Evolutionary conservation across 805 yeast genomes (phyloP).

Genomic region (Naumovozyma castellii): DNA sequence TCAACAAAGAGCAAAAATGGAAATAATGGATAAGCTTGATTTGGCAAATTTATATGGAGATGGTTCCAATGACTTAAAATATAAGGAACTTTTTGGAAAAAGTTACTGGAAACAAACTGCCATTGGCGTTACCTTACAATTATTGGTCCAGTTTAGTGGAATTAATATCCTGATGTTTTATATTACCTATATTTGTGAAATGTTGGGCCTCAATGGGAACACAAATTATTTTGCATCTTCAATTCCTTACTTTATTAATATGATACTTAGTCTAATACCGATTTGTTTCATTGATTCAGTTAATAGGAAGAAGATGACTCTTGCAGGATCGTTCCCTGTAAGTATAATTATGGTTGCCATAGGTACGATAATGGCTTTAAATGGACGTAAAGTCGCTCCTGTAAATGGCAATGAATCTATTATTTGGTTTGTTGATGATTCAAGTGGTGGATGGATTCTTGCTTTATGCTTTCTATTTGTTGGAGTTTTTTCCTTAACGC

Average conservation of each 20-base stretch:
- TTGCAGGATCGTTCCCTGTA: slow-evolving; percentile 35
- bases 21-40: slow-evolving; percentile 11
- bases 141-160: slow-evolving; percentile 38
- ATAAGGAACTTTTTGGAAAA: slow-evolving; percentile 28
- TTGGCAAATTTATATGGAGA: slow-evolving; percentile 10
- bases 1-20: neutral
- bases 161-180: slow-evolving; percentile 37
- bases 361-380: slow-evolving; percentile 30
- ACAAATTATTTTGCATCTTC: slow-evolving; percentile 30
- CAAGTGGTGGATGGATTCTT: slow-evolving; percentile 36
- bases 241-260: slow-evolving; percentile 34
- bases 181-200: slow-evolving; percentile 38
- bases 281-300: slow-evolving; percentile 35
- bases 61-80: slow-evolving; percentile 4
- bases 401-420: slow-evolving; percentile 28
- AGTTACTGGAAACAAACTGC: slow-evolving; percentile 30
- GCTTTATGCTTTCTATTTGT: slow-evolving; percentile 38
- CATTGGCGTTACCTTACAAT: slow-evolving; percentile 33
- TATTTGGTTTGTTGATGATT: slow-evolving; percentile 30
- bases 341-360: slow-evolving; percentile 31
- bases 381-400: slow-evolving; percentile 29
- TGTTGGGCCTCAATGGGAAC: slow-evolving; percentile 36
- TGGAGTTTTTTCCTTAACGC: slow-evolving; percentile 38
- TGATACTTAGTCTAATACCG: slow-evolving; percentile 37
- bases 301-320: slow-evolving; percentile 39